These are phyloP conservation scores for Phytophthora ohioensis DNA, from an alignment of 352 stramenopile species.

Conservation along the genomic window DNA sequence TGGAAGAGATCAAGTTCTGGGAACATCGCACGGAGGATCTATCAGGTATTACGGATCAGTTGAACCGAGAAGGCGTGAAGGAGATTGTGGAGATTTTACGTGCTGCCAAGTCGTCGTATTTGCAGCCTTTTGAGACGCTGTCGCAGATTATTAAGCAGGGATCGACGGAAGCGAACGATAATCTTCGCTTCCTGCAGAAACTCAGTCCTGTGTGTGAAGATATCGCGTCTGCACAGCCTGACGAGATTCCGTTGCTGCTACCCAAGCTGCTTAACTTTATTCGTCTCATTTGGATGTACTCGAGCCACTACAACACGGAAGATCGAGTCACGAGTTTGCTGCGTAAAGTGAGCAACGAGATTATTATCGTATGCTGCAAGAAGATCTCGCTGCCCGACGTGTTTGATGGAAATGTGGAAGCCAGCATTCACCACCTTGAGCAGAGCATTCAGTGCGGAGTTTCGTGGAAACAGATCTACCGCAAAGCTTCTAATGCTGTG, in stretches of 20 bases:
- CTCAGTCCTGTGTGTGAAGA: slow-evolving; percentile 92
- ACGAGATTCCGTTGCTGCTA: slow-evolving; percentile 92
- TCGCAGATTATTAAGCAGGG: slow-evolving; percentile 94
- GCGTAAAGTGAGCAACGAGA: slow-evolving; percentile 96
- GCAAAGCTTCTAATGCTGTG: slow-evolving; percentile 65
- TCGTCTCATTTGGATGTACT: slow-evolving; percentile 95
- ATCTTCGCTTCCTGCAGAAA: slow-evolving; percentile 94
- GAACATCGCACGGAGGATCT: slow-evolving; percentile 92
- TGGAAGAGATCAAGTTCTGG: slow-evolving; percentile 98
- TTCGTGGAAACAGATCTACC: slow-evolving; percentile 93
- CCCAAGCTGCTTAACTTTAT: slow-evolving; percentile 94
- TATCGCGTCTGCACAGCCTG: slow-evolving; percentile 82
- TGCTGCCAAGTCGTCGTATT: slow-evolving; percentile 93
- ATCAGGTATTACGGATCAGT: slow-evolving; percentile 94
- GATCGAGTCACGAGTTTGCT: slow-evolving; percentile 93
- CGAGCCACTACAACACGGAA: slow-evolving; percentile 95
- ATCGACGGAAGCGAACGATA: slow-evolving; percentile 94
- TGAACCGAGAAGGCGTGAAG: slow-evolving; percentile 92
- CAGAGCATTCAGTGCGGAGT: slow-evolving; percentile 94
- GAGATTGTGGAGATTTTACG: slow-evolving; percentile 90
- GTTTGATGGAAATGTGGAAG: slow-evolving; percentile 94
- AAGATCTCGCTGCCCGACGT: slow-evolving; percentile 92
- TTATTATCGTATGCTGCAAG: slow-evolving; percentile 91
- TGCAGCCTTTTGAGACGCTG: slow-evolving; percentile 93
- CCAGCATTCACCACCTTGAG: slow-evolving; percentile 89